These are phyloP conservation scores for Pholiota adiposa DNA, from an alignment of 1,284 basidiomycete species.

Conservation along the genomic window DNA sequence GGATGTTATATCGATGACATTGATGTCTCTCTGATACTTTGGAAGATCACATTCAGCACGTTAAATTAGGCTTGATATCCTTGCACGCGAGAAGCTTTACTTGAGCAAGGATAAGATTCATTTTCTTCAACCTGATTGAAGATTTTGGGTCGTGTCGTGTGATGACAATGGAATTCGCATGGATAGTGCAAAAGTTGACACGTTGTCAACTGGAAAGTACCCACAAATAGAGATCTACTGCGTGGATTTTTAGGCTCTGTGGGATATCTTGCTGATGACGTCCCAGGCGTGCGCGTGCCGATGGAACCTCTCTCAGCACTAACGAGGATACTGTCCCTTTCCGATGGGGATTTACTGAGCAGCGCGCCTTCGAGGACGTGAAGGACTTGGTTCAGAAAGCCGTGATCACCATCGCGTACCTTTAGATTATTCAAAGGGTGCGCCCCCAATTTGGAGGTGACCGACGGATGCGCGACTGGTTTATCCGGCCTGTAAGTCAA, in stretches of 20 bases:
- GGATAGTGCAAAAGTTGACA: background rate
- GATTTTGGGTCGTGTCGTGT: background rate
- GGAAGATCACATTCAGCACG: slow-evolving; percentile 7
- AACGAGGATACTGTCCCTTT: slow-evolving; percentile 16
- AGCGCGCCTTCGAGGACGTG: slow-evolving; percentile 14
- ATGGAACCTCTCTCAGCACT: slow-evolving; percentile 10
- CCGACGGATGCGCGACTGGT: slow-evolving; percentile 13
- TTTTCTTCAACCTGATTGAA: background rate
- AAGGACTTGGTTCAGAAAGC: background rate
- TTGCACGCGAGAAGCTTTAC: background rate
- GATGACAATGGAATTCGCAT: background rate
- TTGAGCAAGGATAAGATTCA: background rate
- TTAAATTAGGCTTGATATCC: background rate
- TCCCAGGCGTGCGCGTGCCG: slow-evolving; percentile 3
- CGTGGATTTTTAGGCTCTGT: background rate
- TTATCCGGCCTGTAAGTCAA: slow-evolving; percentile 10
- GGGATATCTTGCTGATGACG: background rate
- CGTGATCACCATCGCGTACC: slow-evolving; percentile 4
- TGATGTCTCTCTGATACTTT: slow-evolving; percentile 9
- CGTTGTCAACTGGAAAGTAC: background rate
- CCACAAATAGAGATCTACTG: background rate
- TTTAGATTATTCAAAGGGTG: slow-evolving; percentile 1
- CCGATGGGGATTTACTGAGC: slow-evolving; percentile 13
- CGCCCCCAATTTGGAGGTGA: slow-evolving; percentile 10
- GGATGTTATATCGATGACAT: slow-evolving; percentile 16